Percentiles rank a stretch among this genome's conserved stretches.
Conservation (phyloP, 176 grass and related monocot genomes). For the Triticum urartu region DNA sequence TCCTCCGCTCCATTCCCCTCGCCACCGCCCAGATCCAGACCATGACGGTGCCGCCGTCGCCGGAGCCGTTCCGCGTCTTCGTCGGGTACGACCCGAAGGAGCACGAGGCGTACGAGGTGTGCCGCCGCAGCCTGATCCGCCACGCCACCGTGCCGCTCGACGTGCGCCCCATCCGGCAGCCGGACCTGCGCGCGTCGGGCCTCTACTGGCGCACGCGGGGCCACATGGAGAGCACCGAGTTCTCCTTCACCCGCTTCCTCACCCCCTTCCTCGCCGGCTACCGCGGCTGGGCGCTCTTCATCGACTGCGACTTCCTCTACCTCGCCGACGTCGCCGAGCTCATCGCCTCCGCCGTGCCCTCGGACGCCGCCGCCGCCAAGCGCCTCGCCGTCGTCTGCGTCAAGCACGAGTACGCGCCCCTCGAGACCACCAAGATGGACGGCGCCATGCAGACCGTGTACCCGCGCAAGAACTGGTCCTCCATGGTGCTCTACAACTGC, state of each 20-base stretch:
- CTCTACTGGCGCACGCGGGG: slow-evolving; percentile 66
- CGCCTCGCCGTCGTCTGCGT: slow-evolving; percentile 67
- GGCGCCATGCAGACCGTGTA: slow-evolving; percentile 74
- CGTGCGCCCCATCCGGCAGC: slow-evolving; percentile 61
- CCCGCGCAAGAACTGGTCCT: slow-evolving; percentile 89
- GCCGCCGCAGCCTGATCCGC: slow-evolving; percentile 68
- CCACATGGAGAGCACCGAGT: slow-evolving; percentile 84
- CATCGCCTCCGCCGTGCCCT: slow-evolving; percentile 17
- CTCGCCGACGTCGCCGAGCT: slow-evolving; percentile 67
- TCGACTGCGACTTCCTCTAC: slow-evolving; percentile 95
- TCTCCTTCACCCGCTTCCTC: slow-evolving; percentile 97
- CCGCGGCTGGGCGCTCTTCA: slow-evolving; percentile 83
- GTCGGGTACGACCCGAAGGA: slow-evolving; percentile 89
- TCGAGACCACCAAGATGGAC: slow-evolving; percentile 73
- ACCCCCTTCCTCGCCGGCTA: slow-evolving; percentile 64
- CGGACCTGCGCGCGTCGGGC: slow-evolving; percentile 55
- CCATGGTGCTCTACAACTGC: slow-evolving; percentile 84
- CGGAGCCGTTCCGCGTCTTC: slow-evolving; percentile 62
- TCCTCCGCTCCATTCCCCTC: not conserved
- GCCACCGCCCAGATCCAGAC: not conserved
- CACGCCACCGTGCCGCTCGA: slow-evolving; percentile 64
- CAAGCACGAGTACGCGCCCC: slow-evolving; percentile 71
- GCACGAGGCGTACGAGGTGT: slow-evolving; percentile 79
- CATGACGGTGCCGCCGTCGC: slow-evolving; percentile 32
- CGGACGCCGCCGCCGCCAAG: not conserved